phyloP scores from a whole-genome alignment of 2,329 filamentous ascomycete species.

The Trichophaea hybrida region DNA sequence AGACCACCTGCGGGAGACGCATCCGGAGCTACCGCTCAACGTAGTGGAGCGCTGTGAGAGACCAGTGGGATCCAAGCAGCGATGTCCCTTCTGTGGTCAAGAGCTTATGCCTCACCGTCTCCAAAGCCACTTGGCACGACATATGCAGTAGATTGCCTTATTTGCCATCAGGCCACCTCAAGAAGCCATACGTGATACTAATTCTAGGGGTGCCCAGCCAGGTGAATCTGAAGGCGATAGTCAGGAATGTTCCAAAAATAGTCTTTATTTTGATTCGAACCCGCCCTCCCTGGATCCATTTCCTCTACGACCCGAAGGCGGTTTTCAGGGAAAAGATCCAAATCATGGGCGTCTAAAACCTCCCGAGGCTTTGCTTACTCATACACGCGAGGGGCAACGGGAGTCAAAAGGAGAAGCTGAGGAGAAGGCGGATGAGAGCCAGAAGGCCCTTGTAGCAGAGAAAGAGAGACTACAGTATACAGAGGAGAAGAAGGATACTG shows the following conservation, averaged over 20 bases:
- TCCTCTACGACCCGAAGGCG: no score
- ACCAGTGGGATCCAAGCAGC: background rate
- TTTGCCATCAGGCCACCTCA: conserved; percentile 5
- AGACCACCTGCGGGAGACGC: background rate
- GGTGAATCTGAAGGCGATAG: background rate
- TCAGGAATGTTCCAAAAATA: background rate
- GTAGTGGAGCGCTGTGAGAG: background rate
- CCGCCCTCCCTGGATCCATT: no score
- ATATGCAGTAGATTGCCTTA: conserved; percentile 20
- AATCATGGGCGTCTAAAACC: no score
- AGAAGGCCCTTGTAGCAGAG: no score
- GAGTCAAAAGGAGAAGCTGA: no score
- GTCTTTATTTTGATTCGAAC: no score
- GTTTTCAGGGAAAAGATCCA: no score
- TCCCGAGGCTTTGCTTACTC: no score
- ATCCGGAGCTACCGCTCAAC: background rate
- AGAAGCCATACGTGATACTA: background rate
- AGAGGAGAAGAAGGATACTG: no score
- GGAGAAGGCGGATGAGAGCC: no score
- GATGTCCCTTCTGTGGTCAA: background rate
- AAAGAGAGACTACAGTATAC: no score
- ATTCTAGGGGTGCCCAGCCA: background rate
- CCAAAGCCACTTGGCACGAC: conserved; percentile 11
- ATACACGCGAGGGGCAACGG: no score
- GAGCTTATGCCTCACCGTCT: background rate